Evolutionary conservation across 2,329 filamentous ascomycete species (phyloP).

Genomic region (Xylariaceae sp.): DNA sequence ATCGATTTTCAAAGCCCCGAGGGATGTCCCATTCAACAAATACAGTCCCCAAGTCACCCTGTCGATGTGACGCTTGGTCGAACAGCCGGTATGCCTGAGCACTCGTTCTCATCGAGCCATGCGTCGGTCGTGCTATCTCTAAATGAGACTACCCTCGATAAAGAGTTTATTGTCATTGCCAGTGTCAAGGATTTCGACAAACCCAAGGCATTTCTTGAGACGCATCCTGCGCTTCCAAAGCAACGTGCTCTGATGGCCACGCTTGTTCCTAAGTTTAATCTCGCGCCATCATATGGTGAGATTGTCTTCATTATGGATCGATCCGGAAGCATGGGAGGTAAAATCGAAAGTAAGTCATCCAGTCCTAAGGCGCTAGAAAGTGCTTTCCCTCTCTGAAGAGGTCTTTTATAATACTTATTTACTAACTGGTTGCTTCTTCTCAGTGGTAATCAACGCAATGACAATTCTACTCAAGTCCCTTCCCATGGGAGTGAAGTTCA

Average conservation of each 20-base stretch:
- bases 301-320: conserved; percentile 16
- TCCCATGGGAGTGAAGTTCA: conserved; percentile 11
- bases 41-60: conserved; percentile 15
- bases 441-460: conserved; percentile 12
- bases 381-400: too few relatives aligned
- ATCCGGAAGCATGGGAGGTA: conserved; percentile 10
- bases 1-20: conserved; percentile 13
- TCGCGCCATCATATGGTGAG: conserved; percentile 7
- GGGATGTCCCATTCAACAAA: conserved; percentile 10
- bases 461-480: conserved; percentile 13
- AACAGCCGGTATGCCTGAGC: conserved; percentile 10
- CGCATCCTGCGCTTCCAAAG: conserved; percentile 7
- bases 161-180: conserved; percentile 14
- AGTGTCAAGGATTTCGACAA: conserved; percentile 6
- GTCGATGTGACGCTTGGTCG: conserved; percentile 11
- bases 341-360: conserved; percentile 11
- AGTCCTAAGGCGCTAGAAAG: too few relatives aligned
- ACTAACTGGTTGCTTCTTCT: background rate
- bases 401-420: too few relatives aligned
- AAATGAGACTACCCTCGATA: conserved; percentile 2
- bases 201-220: conserved; percentile 15
- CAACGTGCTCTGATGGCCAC: conserved; percentile 16
- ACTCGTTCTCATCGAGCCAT: conserved; percentile 4
- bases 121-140: conserved; percentile 13
- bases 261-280: conserved; percentile 14